Base-by-base conservation (phyloP, 2,329 filamentous ascomycete species). In the Parastagonospora avenae region DNA sequence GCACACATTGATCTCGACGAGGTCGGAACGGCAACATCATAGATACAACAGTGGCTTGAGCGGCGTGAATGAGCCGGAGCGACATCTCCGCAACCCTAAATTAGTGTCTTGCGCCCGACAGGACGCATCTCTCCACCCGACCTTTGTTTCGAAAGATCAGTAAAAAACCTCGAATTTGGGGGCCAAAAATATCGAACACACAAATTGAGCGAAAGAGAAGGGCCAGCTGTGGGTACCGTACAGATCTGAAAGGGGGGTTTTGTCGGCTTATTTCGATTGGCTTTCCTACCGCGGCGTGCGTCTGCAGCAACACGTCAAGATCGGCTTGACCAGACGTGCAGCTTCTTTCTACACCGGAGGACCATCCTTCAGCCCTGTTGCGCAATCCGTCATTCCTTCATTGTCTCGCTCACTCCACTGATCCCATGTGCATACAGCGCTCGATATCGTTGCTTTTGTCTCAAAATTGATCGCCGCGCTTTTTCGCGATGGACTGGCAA, bases 301-400 rank as follows among this genome's bases (percentile, higher is more conserved):
- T 63, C 63, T 63, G 63, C 63, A 64, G 55, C 55, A 69, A 67
- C 70, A 73, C 70, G 70, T 73, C 70, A 73, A 71, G 56, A 60
- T 55, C 55, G 45, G 53, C 55, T 60, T 61, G 54, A 46, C 55
- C 52, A 59, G 61, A 55, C 56, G 54, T 61, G 54, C 66, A 56
- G 56, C 60, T 54, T 50, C 62, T 50, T 52, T 56, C 61, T 65
- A 64, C 68, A 59, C 55, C 63, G 59, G 58, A 61, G 55, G 57
- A 61, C 55, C 52, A 51, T 60, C 60, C 54, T 54, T 58, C 51
- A 69, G 63, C 68, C 62, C 60, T 62, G 61, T 57, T 59, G 62
- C 63, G 50, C 49, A 58, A 50, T 50, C 49, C 39, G 41, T 54
- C 48, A 47, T 43, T 30, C 42, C 39, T 50, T 48, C 49, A 51